Base-by-base conservation (phyloP, 176 grass and related monocot species). In the Eragrostis curvula region DNA sequence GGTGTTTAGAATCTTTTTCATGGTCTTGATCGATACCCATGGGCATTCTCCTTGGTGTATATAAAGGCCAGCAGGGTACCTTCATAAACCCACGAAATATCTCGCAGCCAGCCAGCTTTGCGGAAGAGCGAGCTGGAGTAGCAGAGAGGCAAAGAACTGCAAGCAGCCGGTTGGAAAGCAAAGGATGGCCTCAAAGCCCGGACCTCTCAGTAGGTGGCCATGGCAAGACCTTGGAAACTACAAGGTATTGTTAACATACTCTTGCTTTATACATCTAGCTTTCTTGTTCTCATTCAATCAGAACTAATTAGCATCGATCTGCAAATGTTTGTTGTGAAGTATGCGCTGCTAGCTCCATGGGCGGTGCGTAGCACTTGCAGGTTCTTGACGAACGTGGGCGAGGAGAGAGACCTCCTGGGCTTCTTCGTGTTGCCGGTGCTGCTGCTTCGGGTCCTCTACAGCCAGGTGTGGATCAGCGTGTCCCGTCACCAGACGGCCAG, bases 401-500 rank as follows among this genome's bases (percentile, higher is more conserved):
- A 21, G 44, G 84, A 91, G 24, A 39, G 73, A 0, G 87, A 87
- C 55, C 71, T 85, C 48, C 23, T 87, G 6, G 55, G 72, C 89
- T 57, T 94, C 61, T 39, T 66, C 41, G 73, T 97, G 8, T 53
- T 94, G 0, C 92, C 92, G 1, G 61, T 45, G 5, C 27, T 94
- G 51, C 74, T 97, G 62, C 30, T 92, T 43, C 65, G 95, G 9
- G 80, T 97, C 70, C 70, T 94, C 56, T 87, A 97, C 80, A 89
- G 74, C 46, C 95, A 97, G 86, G 46, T 97, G 23, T 97, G 95
- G 95, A 97, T 97, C 69, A 94, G 71, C 81, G 36, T 97, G 23
- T 87, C 96, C 21, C 90, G 96, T 21, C 88, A 93, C 68, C 96
- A 95, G 74, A 98, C 89, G 30, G 96, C 90, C 27, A 42, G 96